phyloP scores from a whole-genome alignment of 225 moss, liverwort and hornwort species.

The Neckera pumila region DNA sequence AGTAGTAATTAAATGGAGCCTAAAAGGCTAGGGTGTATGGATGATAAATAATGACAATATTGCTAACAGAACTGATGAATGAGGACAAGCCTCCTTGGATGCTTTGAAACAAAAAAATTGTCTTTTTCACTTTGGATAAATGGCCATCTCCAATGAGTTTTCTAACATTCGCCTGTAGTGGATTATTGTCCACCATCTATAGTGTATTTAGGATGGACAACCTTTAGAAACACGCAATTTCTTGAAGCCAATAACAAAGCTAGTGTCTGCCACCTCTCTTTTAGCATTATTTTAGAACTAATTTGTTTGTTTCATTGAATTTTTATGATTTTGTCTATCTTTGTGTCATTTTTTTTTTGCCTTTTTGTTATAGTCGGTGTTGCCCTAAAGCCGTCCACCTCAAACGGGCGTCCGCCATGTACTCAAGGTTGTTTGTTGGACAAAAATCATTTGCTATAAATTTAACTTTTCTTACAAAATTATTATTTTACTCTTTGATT shows the following conservation, averaged over 20 bases:
- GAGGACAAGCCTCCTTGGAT: no score
- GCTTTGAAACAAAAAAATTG: no score
- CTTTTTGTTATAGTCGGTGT: not conserved
- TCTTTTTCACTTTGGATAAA: not conserved
- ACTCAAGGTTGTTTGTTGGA: no score
- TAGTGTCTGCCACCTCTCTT: no score
- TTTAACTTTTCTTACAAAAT: not conserved
- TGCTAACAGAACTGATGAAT: no score
- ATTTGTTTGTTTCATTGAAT: no score
- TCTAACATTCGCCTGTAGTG: accelerated
- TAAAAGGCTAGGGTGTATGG: not conserved
- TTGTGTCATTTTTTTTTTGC: not conserved
- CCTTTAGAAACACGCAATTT: no score
- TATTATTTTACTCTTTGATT: not conserved
- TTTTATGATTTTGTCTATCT: not conserved
- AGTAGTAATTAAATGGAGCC: not conserved
- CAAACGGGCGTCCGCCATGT: not conserved
- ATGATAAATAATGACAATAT: no score
- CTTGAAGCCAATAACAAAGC: no score
- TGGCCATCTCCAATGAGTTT: accelerated
- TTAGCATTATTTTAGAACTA: no score
- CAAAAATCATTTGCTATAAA: not conserved
- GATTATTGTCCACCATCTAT: not conserved
- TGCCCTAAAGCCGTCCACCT: no score
- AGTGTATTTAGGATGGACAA: not conserved